A percentile compares a stretch with the other conserved stretches of the same genome.
Evolutionary conservation across 179 eudicot genomes (phyloP).

Genomic region (Dionaea muscipula): DNA sequence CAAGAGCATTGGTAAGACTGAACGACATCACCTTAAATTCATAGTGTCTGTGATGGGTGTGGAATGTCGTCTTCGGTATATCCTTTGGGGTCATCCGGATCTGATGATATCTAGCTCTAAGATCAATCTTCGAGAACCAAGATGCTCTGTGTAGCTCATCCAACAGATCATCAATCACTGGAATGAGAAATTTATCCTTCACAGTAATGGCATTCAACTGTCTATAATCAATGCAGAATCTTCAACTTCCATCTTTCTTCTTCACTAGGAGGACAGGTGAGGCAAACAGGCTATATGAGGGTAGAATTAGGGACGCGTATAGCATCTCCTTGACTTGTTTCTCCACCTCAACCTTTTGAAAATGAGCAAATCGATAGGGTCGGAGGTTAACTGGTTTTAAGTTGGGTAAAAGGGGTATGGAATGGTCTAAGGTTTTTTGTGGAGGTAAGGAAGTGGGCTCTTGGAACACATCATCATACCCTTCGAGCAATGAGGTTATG

Average conservation of each 20-base stretch:
- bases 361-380: neutral
- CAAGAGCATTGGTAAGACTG: conserved; percentile 6
- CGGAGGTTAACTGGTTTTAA: neutral
- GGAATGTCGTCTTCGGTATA: too few species aligned
- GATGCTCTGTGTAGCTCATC: neutral
- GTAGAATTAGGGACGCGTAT: neutral
- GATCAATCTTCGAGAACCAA: neutral
- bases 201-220: too few species aligned
- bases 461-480: too few species aligned
- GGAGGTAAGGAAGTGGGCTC: neutral
- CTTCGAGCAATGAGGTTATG: too few species aligned
- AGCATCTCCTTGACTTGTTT: too few species aligned
- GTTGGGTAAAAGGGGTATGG: neutral
- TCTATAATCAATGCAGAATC: too few species aligned
- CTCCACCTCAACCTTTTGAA: neutral
- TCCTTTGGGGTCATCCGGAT: too few species aligned
- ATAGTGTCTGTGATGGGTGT: too few species aligned
- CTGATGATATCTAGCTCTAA: conserved; percentile 2
- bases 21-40: too few species aligned
- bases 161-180: neutral
- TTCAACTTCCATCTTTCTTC: neutral
- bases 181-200: too few species aligned
- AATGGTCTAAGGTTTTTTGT: neutral
- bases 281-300: neutral
- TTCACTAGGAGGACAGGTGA: neutral